These are phyloP conservation scores for Xylaria sp. DNA, from an alignment of 495 filamentous ascomycete genomes.

Conservation along the genomic window DNA sequence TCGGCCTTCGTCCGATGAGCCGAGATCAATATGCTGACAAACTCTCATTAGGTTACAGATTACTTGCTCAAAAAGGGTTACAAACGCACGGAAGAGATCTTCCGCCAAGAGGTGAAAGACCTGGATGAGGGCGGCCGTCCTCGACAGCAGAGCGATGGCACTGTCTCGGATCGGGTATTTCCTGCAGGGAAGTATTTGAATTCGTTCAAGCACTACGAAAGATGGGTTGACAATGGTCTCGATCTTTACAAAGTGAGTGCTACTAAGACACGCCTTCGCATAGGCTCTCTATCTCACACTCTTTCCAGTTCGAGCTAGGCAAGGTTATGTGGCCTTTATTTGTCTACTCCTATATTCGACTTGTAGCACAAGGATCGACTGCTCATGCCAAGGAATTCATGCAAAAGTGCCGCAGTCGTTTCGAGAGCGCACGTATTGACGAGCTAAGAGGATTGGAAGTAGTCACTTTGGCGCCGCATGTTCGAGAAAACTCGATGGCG, in stretches of 20 bases:
- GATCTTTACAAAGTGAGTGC: conserved; percentile 87
- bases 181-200: conserved; percentile 67
- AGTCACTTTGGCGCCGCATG: conserved; percentile 77
- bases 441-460: conserved; percentile 73
- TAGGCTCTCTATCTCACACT: conserved; percentile 14
- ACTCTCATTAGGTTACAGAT: conserved; percentile 77
- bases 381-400: conserved; percentile 77
- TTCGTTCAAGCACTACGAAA: conserved; percentile 73
- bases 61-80: conserved; percentile 97
- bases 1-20: neutral
- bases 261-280: neutral
- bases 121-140: conserved; percentile 40
- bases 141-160: conserved; percentile 30
- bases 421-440: conserved; percentile 76
- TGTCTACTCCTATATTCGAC: conserved; percentile 87
- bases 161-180: conserved; percentile 30
- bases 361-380: conserved; percentile 74
- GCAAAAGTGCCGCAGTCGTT: conserved; percentile 66
- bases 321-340: conserved; percentile 92
- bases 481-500: conserved; percentile 71
- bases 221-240: conserved; percentile 87
- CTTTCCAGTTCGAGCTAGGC: conserved; percentile 75
- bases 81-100: conserved; percentile 87
- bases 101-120: conserved; percentile 83
- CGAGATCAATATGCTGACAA: neutral